Percentiles rank a stretch among this genome's conserved stretches.
Conservation (phyloP, 2,329 filamentous ascomycete genomes). For the Clonostachys solani region DNA sequence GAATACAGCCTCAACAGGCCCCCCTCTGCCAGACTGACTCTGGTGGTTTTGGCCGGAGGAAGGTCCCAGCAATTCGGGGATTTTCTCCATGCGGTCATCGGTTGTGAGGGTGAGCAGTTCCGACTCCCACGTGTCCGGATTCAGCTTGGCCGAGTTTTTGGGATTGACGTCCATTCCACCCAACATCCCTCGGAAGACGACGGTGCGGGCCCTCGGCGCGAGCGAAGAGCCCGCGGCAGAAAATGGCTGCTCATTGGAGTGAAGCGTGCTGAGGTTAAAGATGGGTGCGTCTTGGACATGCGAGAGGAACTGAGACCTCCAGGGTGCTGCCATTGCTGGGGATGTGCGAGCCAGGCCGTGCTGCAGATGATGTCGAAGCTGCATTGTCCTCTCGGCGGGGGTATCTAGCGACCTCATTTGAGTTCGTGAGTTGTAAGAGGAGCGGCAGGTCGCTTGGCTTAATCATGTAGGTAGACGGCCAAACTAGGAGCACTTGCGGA, state of each 20-base stretch:
- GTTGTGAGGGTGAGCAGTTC: constrained; percentile 84
- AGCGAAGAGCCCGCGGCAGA: constrained; percentile 4
- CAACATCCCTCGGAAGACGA: constrained; percentile 85
- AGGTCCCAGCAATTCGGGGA: constrained; percentile 61
- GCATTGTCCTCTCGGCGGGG: constrained; percentile 14
- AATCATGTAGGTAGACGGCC: too few species aligned
- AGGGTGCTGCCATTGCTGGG: constrained; percentile 37
- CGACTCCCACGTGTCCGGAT: constrained; percentile 65
- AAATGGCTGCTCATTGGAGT: constrained; percentile 16
- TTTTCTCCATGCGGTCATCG: constrained; percentile 83
- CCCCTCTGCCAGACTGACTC: constrained; percentile 53
- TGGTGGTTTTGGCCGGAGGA: constrained; percentile 12
- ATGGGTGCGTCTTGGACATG: constrained; percentile 41
- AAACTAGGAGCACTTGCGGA: too few species aligned
- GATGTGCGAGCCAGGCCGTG: constrained; percentile 13
- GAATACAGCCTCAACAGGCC: constrained; percentile 76
- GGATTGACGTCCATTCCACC: constrained; percentile 66
- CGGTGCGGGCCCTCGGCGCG: constrained; percentile 64
- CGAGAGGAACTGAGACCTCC: constrained; percentile 47
- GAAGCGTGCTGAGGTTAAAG: constrained; percentile 48
- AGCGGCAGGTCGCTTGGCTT: too few species aligned
- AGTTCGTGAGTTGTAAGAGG: background rate
- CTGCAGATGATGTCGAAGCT: constrained; percentile 19
- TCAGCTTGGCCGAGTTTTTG: constrained; percentile 67
- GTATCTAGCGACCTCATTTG: background rate